Percentiles rank a stretch among this genome's conserved stretches.
Evolutionary conservation across 108 stramenopile genomes (phyloP).

Genomic region (Seminavis robusta): DNA sequence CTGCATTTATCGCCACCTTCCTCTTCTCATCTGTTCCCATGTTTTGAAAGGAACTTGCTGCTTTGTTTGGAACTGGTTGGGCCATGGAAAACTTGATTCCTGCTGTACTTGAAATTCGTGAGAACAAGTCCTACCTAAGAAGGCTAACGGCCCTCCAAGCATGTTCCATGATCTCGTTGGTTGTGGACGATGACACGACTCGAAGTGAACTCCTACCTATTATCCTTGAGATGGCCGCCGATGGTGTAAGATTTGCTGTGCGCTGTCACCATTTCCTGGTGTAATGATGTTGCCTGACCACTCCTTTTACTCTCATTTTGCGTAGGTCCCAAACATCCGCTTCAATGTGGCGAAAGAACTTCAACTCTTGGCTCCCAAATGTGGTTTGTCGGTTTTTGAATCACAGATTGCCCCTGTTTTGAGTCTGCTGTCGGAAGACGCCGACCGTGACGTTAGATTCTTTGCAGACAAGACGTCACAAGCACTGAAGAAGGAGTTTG

Average conservation of each 20-base stretch:
- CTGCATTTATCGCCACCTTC: neutral
- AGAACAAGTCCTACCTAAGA: constrained; percentile 74
- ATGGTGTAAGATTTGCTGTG: constrained; percentile 45
- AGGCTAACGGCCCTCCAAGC: constrained; percentile 93
- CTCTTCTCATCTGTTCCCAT: neutral
- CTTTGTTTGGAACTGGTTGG: constrained; percentile 93
- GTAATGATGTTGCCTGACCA: neutral
- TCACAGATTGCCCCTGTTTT: constrained; percentile 77
- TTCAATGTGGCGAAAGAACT: constrained; percentile 95
- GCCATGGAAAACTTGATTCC: constrained; percentile 85
- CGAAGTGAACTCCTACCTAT: constrained; percentile 77
- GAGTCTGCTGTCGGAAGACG: constrained; percentile 73
- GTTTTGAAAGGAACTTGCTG: constrained; percentile 55
- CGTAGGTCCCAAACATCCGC: constrained; percentile 91
- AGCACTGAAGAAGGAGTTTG: constrained; percentile 26
- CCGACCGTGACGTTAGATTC: constrained; percentile 91
- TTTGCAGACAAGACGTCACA: constrained; percentile 60
- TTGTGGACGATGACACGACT: constrained; percentile 62
- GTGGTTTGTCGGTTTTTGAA: constrained; percentile 53
- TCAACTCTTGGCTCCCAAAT: constrained; percentile 63
- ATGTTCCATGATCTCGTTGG: constrained; percentile 66
- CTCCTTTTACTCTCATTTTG: neutral
- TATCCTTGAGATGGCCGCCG: constrained; percentile 88
- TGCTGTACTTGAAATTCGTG: constrained; percentile 68
- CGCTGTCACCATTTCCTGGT: neutral